These are phyloP conservation scores for Colletotrichum eleusines DNA, from an alignment of 2,329 filamentous ascomycete species.

Conservation along the genomic window DNA sequence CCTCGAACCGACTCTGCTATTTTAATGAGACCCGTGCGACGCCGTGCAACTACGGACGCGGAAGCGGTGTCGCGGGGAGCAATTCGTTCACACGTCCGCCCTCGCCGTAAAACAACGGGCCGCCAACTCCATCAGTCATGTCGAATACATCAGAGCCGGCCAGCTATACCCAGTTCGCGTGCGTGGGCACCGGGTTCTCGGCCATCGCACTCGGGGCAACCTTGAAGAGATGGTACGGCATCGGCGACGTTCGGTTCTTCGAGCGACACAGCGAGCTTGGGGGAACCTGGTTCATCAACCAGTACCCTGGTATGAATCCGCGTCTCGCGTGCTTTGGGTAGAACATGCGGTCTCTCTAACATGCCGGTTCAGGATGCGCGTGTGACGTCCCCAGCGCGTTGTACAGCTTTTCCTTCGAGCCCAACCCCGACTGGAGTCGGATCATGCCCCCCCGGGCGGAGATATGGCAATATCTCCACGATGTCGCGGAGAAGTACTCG, in stretches of 20 bases:
- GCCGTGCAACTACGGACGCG: background rate
- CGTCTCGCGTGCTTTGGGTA: too few relatives aligned
- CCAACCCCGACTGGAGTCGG: slow-evolving; percentile 71
- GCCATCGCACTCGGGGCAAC: slow-evolving; percentile 72
- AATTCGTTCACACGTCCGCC: too few relatives aligned
- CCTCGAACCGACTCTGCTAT: background rate
- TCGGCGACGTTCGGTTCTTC: slow-evolving; percentile 71
- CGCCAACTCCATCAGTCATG: background rate
- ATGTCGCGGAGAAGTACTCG: slow-evolving; percentile 61
- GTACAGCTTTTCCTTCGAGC: slow-evolving; percentile 72
- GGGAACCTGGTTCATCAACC: slow-evolving; percentile 74
- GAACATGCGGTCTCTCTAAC: background rate
- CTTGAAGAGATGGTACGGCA: slow-evolving; percentile 67
- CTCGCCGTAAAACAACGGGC: too few relatives aligned
- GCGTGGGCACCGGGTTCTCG: slow-evolving; percentile 71
- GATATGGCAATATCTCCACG: slow-evolving; percentile 67
- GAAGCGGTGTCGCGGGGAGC: too few relatives aligned
- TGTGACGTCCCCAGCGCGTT: slow-evolving; percentile 71
- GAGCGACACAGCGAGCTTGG: slow-evolving; percentile 69
- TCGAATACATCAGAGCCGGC: background rate
- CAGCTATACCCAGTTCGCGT: slow-evolving; percentile 55
- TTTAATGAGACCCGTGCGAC: background rate
- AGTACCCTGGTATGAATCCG: slow-evolving; percentile 63
- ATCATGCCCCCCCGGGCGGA: slow-evolving; percentile 68
- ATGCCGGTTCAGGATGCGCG: slow-evolving; percentile 50